Conservation (phyloP, 1,284 basidiomycete genomes). For the Phenoliferia sp. region DNA sequence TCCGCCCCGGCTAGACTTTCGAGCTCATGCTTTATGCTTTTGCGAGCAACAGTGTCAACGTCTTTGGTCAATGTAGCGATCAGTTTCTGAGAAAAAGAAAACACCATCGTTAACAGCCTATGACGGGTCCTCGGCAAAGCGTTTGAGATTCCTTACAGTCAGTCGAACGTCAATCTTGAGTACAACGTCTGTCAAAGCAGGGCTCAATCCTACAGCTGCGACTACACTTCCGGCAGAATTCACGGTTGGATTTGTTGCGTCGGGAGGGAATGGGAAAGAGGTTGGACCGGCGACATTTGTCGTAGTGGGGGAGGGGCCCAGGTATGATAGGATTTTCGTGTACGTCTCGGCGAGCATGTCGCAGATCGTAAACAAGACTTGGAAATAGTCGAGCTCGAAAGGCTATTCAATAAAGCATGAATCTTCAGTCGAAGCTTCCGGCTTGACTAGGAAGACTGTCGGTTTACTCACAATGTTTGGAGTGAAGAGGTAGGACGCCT, state of each 20-base stretch:
- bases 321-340: constrained; percentile 70
- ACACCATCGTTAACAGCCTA: constrained; percentile 7
- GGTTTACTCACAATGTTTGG: constrained; percentile 54
- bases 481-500: constrained; percentile 64
- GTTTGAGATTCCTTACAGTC: too few species aligned
- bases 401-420: constrained; percentile 51
- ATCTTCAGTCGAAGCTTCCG: too few species aligned
- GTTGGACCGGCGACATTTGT: constrained; percentile 1
- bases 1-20: not conserved
- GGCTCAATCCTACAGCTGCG: constrained; percentile 36
- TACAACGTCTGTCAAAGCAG: constrained; percentile 55
- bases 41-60: constrained; percentile 67
- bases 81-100: constrained; percentile 59
- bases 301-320: constrained; percentile 47
- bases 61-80: constrained; percentile 68
- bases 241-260: not conserved
- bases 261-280: not conserved
- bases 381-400: constrained; percentile 77
- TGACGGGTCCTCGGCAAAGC: too few species aligned
- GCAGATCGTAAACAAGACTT: constrained; percentile 74
- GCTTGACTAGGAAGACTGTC: not conserved
- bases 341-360: constrained; percentile 82
- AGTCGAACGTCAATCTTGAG: constrained; percentile 73
- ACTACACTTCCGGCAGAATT: not conserved
- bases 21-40: constrained; percentile 70